phyloP scores from a whole-genome alignment of 306 rosid species.

The Crataegus laevigata region DNA sequence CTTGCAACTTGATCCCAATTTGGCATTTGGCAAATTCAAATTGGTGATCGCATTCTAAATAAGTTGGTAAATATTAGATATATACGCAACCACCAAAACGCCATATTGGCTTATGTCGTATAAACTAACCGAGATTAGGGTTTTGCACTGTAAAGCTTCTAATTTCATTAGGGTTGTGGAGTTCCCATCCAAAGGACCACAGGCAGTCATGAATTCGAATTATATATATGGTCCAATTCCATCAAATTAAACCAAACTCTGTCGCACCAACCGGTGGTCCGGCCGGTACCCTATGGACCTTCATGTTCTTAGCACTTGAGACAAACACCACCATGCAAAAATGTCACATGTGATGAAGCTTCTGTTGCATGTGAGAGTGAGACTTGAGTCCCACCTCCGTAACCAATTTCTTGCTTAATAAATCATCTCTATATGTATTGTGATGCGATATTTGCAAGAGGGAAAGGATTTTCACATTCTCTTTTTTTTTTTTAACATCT shows the following conservation, averaged over 20 bases:
- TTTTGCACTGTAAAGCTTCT: not conserved
- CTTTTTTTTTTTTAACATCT: too few species aligned
- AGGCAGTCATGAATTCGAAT: not conserved
- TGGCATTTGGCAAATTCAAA: not conserved
- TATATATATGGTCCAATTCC: not conserved
- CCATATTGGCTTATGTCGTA: not conserved
- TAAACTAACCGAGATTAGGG: not conserved
- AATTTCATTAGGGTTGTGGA: not conserved
- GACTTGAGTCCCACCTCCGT: not conserved
- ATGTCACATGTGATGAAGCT: not conserved
- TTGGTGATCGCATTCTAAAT: not conserved
- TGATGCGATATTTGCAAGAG: too few species aligned
- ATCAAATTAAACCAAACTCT: not conserved
- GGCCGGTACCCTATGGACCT: not conserved
- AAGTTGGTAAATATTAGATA: not conserved
- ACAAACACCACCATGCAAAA: not conserved
- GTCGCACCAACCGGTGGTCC: not conserved
- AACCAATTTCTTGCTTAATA: not conserved
- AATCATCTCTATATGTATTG: not conserved
- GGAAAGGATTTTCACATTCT: too few species aligned
- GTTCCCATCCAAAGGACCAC: not conserved
- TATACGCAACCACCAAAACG: not conserved
- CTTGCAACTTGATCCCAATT: not conserved
- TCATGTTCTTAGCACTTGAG: not conserved
- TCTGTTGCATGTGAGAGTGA: not conserved